Percentiles rank a stretch among this genome's conserved stretches.
Conservation (phyloP, 75 land plant species). For the Selaginella moellendorffii region DNA sequence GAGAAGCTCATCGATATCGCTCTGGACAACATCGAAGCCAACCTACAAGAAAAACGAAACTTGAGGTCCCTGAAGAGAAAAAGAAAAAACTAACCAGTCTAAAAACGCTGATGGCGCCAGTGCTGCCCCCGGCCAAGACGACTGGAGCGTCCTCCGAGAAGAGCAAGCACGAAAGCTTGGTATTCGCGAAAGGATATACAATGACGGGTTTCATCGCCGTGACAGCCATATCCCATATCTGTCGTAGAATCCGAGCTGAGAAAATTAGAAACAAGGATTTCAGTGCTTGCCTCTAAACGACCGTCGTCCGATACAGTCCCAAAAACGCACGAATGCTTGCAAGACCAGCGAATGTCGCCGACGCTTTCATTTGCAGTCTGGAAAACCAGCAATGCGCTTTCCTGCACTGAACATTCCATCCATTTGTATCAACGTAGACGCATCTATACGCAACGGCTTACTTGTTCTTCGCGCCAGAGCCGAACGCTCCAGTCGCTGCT, state of each 20-base stretch:
- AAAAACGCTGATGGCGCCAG: constrained; percentile 14
- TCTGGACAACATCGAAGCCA: constrained; percentile 14
- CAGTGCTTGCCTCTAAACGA: constrained; percentile 21
- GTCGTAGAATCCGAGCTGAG: not conserved
- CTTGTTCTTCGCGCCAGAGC: constrained; percentile 34
- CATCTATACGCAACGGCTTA: not conserved
- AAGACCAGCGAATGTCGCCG: constrained; percentile 27
- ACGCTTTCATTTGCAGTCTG: constrained; percentile 25
- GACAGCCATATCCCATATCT: constrained; percentile 31
- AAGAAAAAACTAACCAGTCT: constrained; percentile 16
- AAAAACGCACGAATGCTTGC: constrained; percentile 22
- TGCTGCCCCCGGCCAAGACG: constrained; percentile 21
- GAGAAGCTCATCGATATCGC: constrained; percentile 16
- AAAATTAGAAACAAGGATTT: not conserved
- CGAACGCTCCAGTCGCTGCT: constrained; percentile 36
- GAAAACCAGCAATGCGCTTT: constrained; percentile 22
- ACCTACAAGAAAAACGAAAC: constrained; percentile 12
- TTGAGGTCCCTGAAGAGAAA: not conserved
- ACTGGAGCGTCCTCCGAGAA: constrained; percentile 25
- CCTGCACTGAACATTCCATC: constrained; percentile 10
- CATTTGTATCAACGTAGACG: not conserved
- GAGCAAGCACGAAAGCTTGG: constrained; percentile 18
- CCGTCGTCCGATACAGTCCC: constrained; percentile 28
- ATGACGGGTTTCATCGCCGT: constrained; percentile 29
- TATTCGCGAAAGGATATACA: constrained; percentile 14